A percentile compares a stretch with the other conserved stretches of the same genome.
phyloP scores from a whole-genome alignment of 176 grass and related monocot genomes.

The Eragrostis nindensis region DNA sequence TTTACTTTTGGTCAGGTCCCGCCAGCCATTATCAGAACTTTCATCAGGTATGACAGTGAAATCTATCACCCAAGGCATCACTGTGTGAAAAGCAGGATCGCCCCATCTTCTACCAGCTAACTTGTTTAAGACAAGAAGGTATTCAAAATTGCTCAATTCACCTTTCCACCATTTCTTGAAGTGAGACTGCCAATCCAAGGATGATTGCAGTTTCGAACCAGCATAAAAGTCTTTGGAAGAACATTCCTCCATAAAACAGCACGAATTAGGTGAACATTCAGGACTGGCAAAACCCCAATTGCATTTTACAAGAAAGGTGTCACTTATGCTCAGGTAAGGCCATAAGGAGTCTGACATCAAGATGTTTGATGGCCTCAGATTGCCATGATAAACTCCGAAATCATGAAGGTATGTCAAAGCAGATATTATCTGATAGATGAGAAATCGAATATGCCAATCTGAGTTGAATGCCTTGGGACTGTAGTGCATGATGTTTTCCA shows the following conservation, averaged over 20 bases:
- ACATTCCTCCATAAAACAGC: slow-evolving; percentile 53
- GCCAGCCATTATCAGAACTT: slow-evolving; percentile 87
- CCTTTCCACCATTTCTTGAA: slow-evolving; percentile 86
- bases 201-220: slow-evolving; percentile 58
- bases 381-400: slow-evolving; percentile 81
- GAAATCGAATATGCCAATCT: slow-evolving; percentile 89
- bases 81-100: slow-evolving; percentile 85
- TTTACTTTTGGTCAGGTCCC: slow-evolving; percentile 95
- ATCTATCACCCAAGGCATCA: slow-evolving; percentile 99
- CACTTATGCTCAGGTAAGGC: slow-evolving; percentile 74
- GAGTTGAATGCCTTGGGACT: slow-evolving; percentile 73
- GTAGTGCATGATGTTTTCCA: slow-evolving; percentile 84
- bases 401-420: slow-evolving; percentile 74
- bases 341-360: slow-evolving; percentile 75
- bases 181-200: slow-evolving; percentile 63
- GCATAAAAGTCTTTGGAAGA: slow-evolving; percentile 55
- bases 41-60: slow-evolving; percentile 80
- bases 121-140: slow-evolving; percentile 92
- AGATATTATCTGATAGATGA: slow-evolving; percentile 88
- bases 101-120: slow-evolving; percentile 95
- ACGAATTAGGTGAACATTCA: slow-evolving; percentile 36
- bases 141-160: slow-evolving; percentile 93
- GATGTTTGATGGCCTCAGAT: slow-evolving; percentile 74
- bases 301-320: slow-evolving; percentile 56
- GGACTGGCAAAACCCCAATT: slow-evolving; percentile 47